Percentiles rank a stretch among this genome's conserved stretches.
Evolutionary conservation across 2,329 filamentous ascomycete species (phyloP).

Genomic region (Allantophomopsis lycopodina): DNA sequence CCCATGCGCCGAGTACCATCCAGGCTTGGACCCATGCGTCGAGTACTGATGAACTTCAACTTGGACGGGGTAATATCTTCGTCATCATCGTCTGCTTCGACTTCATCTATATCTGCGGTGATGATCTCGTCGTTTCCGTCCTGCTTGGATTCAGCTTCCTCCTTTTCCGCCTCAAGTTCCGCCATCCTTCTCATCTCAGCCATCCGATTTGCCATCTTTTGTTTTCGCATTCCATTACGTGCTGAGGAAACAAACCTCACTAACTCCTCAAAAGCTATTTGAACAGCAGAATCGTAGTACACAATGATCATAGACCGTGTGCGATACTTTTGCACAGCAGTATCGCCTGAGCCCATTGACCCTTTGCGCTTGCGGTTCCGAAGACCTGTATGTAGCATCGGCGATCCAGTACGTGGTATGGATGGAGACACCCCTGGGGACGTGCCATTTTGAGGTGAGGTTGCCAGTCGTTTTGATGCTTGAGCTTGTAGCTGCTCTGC

Average conservation of each 20-base stretch:
- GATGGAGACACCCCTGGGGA: not conserved
- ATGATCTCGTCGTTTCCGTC: constrained; percentile 3
- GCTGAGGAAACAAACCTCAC: constrained; percentile 71
- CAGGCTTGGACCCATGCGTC: constrained; percentile 21
- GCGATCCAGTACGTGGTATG: constrained; percentile 1
- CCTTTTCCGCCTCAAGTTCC: constrained; percentile 41
- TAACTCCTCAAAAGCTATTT: constrained; percentile 68
- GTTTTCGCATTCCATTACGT: constrained; percentile 75
- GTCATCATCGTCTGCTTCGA: constrained; percentile 3
- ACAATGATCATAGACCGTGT: constrained; percentile 69
- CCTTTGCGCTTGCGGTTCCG: constrained; percentile 17
- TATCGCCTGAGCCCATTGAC: constrained; percentile 16
- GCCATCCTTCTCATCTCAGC: constrained; percentile 48
- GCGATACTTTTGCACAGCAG: constrained; percentile 33
- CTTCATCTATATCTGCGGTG: not conserved
- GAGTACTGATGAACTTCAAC: constrained; percentile 23
- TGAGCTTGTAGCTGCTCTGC: constrained; percentile 3
- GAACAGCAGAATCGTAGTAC: constrained; percentile 84
- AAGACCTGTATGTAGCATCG: constrained; percentile 1
- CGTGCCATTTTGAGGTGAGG: constrained; percentile 2
- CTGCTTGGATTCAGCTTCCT: constrained; percentile 24
- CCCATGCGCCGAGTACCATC: constrained; percentile 23
- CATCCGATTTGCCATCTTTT: constrained; percentile 69
- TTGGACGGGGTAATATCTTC: constrained; percentile 16
- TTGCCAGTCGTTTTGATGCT: constrained; percentile 9